Evolutionary conservation across 2,329 filamentous ascomycete genomes (phyloP).

Genomic region (Fusarium chlamydosporum): DNA sequence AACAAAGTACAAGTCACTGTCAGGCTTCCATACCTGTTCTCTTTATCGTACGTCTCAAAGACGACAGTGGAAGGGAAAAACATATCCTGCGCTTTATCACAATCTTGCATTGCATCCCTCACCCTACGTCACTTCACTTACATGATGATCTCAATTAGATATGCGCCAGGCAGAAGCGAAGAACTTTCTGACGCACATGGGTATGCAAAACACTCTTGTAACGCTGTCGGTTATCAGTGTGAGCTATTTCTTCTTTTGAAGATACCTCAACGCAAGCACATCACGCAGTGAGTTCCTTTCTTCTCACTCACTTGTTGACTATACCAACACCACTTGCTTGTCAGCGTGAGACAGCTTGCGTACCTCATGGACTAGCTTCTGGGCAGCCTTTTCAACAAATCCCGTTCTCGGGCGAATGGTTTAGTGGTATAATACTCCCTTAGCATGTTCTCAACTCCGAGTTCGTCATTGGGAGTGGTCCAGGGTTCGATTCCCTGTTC

Average conservation of each 20-base stretch:
- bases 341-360: no score
- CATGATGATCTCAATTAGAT: constrained; percentile 2
- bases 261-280: not conserved
- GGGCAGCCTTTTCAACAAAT: accelerated
- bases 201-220: not conserved
- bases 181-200: constrained; percentile 5
- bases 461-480: constrained; percentile 32
- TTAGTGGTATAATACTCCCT: constrained; percentile 47
- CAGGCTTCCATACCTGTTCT: not conserved
- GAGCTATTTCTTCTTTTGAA: not conserved
- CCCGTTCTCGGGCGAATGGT: constrained; percentile 40
- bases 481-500: constrained; percentile 42
- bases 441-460: constrained; percentile 19
- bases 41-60: not conserved
- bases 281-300: not conserved
- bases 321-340: no score
- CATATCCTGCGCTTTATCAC: not conserved
- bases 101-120: not conserved
- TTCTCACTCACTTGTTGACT: not conserved
- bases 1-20: not conserved
- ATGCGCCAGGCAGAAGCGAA: constrained; percentile 20
- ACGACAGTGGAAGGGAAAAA: not conserved
- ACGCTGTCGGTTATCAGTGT: not conserved
- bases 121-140: constrained; percentile 35
- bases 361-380: constrained; percentile 17